Base-by-base conservation (phyloP, 2,329 filamentous ascomycete species). In the Trichophaea hybrida region DNA sequence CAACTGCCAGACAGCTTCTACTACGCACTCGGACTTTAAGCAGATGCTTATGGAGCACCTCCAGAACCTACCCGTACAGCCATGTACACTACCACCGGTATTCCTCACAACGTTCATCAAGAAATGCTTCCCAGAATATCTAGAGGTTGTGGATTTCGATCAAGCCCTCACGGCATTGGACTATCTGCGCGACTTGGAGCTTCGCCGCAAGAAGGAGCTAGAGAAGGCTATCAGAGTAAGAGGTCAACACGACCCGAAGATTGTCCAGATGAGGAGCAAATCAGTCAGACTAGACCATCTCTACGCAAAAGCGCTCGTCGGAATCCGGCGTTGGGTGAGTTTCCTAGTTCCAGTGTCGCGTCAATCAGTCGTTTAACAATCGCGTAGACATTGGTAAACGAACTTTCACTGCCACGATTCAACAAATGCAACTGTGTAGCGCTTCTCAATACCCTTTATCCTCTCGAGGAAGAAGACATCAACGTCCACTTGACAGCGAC, bases 401-500 rank as follows among this genome's bases (percentile, higher is more conserved):
- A 84, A 66, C 75, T 85, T 66, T 77, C 80, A 32, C 73, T 82
- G 34, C 73, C 76, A 35, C 80, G 80, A 0, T 82, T 81, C 71
- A 80, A 80, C 73, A 83, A 82, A 69, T 75, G 78, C 67, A 84
- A 83, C 69, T 83, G 81, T 68, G 75, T 83, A 64, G 82, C 80
- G 57, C 81, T 85, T 77, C 77, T 85, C 55, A 85, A 85, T 71
- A 84, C 81, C 7, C 73, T 85, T 34, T 80, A 83, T 64, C 82
- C 82, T 6, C 80, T 82, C 1, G 74, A 73, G 74, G 48, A 70
- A 71, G 10, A 70, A 71, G 24, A 71, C 71, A 50, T 66, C 67
- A 13, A 73, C 74, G 48, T 78, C 77, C 4, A 80, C 78, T 7
- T 71, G 75, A 33, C 75, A 78, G 55, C 73, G 2, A 70, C 75